Percentiles rank a stretch among this genome's conserved stretches.
phyloP scores from a whole-genome alignment of 768 basidiomycete genomes.

The Leccinum truebloodii region DNA sequence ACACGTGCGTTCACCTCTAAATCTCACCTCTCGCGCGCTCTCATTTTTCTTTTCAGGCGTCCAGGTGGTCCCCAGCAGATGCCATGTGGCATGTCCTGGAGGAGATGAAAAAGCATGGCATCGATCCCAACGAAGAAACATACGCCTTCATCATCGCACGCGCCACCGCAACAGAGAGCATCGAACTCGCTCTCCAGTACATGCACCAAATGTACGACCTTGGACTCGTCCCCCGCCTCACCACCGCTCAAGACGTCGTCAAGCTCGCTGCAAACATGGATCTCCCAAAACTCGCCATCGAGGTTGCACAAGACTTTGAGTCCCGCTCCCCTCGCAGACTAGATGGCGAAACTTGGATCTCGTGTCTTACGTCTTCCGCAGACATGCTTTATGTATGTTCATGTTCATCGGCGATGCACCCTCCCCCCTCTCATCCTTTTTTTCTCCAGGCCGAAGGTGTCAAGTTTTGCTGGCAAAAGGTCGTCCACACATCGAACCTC shows the following conservation, averaged over 20 bases:
- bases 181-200: conserved; percentile 66
- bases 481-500: conserved; percentile 51
- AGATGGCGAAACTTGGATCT: conserved; percentile 58
- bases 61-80: conserved; percentile 37
- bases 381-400: conserved; percentile 65
- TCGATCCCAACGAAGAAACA: conserved; percentile 53
- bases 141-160: conserved; percentile 56
- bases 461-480: conserved; percentile 57
- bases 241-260: conserved; percentile 54
- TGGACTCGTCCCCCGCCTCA: conserved; percentile 51
- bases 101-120: conserved; percentile 51
- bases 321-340: conserved; percentile 51
- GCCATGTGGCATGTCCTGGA: conserved; percentile 52
- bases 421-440: neutral
- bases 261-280: conserved; percentile 52
- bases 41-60: conserved; percentile 40
- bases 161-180: conserved; percentile 45
- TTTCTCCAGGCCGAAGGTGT: conserved; percentile 64
- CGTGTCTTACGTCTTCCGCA: conserved; percentile 65
- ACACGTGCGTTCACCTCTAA: conserved; percentile 42
- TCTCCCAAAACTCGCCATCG: conserved; percentile 67
- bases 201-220: conserved; percentile 57
- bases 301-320: conserved; percentile 67
- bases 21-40: conserved; percentile 1
- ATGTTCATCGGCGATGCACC: neutral